These are phyloP conservation scores for Myriangium duriaei DNA, from an alignment of 2,329 filamentous ascomycete species.

Conservation along the genomic window DNA sequence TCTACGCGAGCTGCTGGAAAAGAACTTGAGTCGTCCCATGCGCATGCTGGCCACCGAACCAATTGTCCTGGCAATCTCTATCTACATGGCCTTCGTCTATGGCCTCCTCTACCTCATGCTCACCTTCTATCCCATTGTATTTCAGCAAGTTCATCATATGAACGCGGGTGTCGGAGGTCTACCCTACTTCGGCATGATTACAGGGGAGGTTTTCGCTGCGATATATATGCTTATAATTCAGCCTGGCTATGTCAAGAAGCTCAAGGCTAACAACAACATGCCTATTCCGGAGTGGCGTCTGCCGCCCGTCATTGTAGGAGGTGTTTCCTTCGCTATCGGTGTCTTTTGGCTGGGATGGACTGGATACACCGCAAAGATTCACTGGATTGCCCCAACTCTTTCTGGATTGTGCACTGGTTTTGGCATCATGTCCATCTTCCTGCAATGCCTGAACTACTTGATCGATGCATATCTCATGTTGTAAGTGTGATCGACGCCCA, in stretches of 20 bases:
- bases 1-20: constrained; percentile 23
- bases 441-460: constrained; percentile 46
- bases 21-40: constrained; percentile 29
- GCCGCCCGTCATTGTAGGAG: constrained; percentile 41
- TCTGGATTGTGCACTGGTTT: constrained; percentile 44
- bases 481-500: constrained; percentile 18
- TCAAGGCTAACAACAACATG: constrained; percentile 35
- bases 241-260: constrained; percentile 20
- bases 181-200: constrained; percentile 65
- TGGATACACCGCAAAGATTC: constrained; percentile 24
- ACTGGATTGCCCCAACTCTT: constrained; percentile 26
- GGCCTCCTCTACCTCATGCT: constrained; percentile 69
- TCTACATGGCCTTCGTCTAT: constrained; percentile 34
- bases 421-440: constrained; percentile 45
- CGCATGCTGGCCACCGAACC: constrained; percentile 38
- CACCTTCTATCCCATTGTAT: constrained; percentile 73
- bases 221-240: constrained; percentile 18
- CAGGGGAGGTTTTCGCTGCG: constrained; percentile 18
- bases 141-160: constrained; percentile 58
- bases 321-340: constrained; percentile 23
- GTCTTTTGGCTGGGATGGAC: constrained; percentile 26
- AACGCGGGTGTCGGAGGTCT: constrained; percentile 58
- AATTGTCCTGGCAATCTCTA: constrained; percentile 35
- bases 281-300: constrained; percentile 47
- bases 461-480: constrained; percentile 46